Evolutionary conservation across 2,329 filamentous ascomycete genomes (phyloP), one percentile per base, ranked within the genome.

Genomic region (Dothideomycetes sp.): DNA sequence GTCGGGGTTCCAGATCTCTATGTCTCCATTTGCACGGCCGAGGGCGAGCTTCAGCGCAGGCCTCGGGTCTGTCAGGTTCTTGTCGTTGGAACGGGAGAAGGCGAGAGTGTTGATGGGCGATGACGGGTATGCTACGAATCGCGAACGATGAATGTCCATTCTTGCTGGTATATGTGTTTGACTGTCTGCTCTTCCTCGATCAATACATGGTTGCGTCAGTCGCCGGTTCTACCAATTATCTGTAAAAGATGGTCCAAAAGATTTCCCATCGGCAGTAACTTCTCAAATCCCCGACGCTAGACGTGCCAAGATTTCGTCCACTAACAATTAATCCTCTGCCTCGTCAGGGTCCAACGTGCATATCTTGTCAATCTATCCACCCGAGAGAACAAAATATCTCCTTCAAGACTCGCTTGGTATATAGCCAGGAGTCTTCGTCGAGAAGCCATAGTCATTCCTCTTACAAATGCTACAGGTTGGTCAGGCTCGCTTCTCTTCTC

Each of bases 101-200:
- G 89, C 86, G 57, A 96, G 76, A 47, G 86, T 81, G 64, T 94
- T 96, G 63, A 98, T 95, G 42, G 87, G 81, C 44, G 86, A 86
- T 5, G 86, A 82, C 48, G 87, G 86, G 63, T 84, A 96, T 31
- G 84, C 84, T 51, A 98, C 83, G 65, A 98, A 98, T 57, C 91
- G 85, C 58, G 88, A 94, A 54, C 91, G 85, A 69, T 98, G 91
- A 58, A 98, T 81, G 65, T 96, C 89, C 89, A 96, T 95, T 12
- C 22, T 27, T 27, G 22, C 22, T 27, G 22, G 7, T 27, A 7
- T 7, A 7, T 7, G 7, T 27, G 22, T 27, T 27, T 27, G 7
- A 27, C 7, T 27, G 12, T 27, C 7, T 27, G 7, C 12, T 27
- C 22, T 27, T 27, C 7, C 22, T 7, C 22, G 12, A 7, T 27